phyloP scores from a whole-genome alignment of 2,329 filamentous ascomycete species.

The Emericellopsis cladophorae region DNA sequence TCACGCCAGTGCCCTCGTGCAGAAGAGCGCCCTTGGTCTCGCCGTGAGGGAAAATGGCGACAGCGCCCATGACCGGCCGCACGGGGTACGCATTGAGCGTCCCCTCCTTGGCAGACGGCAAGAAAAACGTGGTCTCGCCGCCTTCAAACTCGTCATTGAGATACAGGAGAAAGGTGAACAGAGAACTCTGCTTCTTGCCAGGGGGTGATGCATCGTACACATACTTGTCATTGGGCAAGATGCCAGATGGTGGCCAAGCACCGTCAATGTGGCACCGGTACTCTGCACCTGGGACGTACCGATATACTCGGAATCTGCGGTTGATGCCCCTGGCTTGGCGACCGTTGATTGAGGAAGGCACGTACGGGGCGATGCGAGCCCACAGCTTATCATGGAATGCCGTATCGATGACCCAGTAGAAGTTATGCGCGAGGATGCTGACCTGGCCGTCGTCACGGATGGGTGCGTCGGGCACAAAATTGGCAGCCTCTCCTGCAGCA shows the following conservation, averaged over 20 bases:
- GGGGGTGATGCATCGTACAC: conserved; percentile 53
- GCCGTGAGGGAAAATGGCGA: conserved; percentile 58
- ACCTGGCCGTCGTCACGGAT: conserved; percentile 51
- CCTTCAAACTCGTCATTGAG: conserved; percentile 61
- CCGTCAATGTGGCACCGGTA: conserved; percentile 61
- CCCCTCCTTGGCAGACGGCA: conserved; percentile 51
- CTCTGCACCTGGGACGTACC: conserved; percentile 61
- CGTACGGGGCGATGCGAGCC: conserved; percentile 43
- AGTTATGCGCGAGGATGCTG: conserved; percentile 58
- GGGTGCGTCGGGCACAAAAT: conserved; percentile 56
- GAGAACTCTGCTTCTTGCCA: conserved; percentile 47
- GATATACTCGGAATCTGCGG: conserved; percentile 57
- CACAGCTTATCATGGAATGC: conserved; percentile 52
- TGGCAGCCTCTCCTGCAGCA: conserved; percentile 50
- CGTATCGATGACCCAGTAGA: conserved; percentile 58
- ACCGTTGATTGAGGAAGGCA: conserved; percentile 42
- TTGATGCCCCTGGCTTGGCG: conserved; percentile 51
- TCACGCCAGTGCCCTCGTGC: conserved; percentile 59
- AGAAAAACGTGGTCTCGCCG: conserved; percentile 59
- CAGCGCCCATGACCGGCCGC: conserved; percentile 54
- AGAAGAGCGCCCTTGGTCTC: conserved; percentile 51
- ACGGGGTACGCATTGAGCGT: conserved; percentile 58
- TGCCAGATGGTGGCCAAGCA: conserved; percentile 60
- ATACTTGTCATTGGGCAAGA: conserved; percentile 43
- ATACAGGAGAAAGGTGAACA: conserved; percentile 59